Percentiles rank a stretch among this genome's conserved stretches.
phyloP scores from a whole-genome alignment of 164 flowering plant genomes.

The Sedum album region DNA sequence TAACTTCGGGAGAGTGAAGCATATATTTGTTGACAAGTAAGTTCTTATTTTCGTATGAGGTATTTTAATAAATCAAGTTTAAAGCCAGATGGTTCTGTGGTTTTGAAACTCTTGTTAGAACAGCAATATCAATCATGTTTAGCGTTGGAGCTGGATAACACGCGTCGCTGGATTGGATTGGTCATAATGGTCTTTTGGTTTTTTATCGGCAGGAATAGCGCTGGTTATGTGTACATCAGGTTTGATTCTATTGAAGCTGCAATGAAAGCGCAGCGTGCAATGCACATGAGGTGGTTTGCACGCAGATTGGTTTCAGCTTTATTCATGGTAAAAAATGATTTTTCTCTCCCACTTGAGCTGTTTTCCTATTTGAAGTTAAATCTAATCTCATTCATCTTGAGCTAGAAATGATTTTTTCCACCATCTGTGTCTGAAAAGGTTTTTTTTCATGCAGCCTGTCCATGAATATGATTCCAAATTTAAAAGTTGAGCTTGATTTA shows the following conservation, averaged over 20 bases:
- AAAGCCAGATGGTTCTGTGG: not conserved
- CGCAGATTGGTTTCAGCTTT: slow-evolving; percentile 63
- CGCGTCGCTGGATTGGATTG: not conserved
- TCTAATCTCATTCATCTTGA: not conserved
- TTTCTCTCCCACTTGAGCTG: not conserved
- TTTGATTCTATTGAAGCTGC: slow-evolving; percentile 73
- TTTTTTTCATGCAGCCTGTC: slow-evolving; percentile 43
- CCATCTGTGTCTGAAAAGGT: not conserved
- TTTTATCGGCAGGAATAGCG: slow-evolving; percentile 54
- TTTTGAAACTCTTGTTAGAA: not conserved
- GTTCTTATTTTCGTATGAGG: slow-evolving; percentile 13
- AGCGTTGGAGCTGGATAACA: not conserved
- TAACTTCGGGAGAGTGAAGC: slow-evolving; percentile 64
- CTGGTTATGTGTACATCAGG: slow-evolving; percentile 71
- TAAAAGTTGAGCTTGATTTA: slow-evolving; percentile 26
- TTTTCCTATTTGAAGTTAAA: not conserved
- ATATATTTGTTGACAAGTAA: slow-evolving; percentile 83
- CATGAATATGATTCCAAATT: slow-evolving; percentile 67
- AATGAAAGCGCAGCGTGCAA: slow-evolving; percentile 54
- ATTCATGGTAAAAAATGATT: slow-evolving; percentile 52
- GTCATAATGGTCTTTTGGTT: not conserved
- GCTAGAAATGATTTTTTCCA: not conserved
- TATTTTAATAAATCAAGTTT: too few relatives aligned
- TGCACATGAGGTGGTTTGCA: slow-evolving; percentile 91
- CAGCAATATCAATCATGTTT: not conserved